phyloP scores from a whole-genome alignment of 2,329 filamentous ascomycete species.

The Verticillium nubilum region DNA sequence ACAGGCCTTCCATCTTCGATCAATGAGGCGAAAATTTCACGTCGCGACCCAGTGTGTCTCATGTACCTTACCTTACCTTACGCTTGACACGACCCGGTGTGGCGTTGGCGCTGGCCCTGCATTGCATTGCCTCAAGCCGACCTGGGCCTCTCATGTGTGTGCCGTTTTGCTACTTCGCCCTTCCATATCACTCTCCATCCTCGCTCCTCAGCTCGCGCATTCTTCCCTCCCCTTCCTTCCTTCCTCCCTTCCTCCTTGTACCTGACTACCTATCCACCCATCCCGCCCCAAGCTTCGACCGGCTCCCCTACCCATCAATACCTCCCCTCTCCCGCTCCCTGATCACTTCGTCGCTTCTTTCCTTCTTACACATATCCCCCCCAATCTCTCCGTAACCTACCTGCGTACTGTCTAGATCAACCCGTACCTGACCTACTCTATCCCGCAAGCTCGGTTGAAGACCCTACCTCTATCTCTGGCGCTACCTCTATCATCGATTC shows the following conservation, averaged over 20 bases:
- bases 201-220: neutral
- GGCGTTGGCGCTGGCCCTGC: neutral
- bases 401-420: neutral
- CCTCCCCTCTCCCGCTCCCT: neutral
- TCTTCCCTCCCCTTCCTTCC: neutral
- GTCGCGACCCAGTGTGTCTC: neutral
- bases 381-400: no score
- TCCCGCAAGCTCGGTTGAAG: neutral
- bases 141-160: neutral
- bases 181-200: neutral
- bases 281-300: neutral
- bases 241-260: slow-evolving; percentile 1
- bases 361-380: neutral
- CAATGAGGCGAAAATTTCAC: neutral
- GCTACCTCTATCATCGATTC: neutral
- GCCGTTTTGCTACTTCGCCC: neutral
- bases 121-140: neutral
- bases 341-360: neutral
- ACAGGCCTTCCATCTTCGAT: neutral
- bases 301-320: neutral
- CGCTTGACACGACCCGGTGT: neutral
- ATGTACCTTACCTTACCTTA: neutral
- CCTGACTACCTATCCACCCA: neutral
- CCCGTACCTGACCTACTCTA: neutral
- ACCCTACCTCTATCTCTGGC: neutral